These are phyloP conservation scores for Crataegus laevigata DNA, from an alignment of 306 rosid species.

Conservation along the genomic window DNA sequence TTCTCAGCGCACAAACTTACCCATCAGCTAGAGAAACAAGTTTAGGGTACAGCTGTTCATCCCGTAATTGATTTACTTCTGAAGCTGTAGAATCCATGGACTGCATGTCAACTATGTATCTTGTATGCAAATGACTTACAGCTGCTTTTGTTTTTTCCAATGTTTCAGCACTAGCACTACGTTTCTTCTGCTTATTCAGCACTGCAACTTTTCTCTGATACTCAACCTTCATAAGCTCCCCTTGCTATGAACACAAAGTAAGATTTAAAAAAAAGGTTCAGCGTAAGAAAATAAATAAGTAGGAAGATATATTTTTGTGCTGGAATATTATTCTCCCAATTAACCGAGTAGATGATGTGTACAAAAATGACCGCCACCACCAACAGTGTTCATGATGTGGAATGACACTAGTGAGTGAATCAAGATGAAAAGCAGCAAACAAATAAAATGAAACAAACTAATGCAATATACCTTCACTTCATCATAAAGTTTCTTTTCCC, in stretches of 20 bases:
- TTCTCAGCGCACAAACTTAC: slow-evolving; percentile 34
- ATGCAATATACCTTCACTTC: slow-evolving; percentile 60
- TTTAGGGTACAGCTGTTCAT: slow-evolving; percentile 69
- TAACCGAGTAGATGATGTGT: no score
- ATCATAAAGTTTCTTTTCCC: slow-evolving; percentile 92
- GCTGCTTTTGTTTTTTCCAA: slow-evolving; percentile 83
- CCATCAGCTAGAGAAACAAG: slow-evolving; percentile 60
- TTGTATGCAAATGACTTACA: slow-evolving; percentile 78
- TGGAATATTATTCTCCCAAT: no score
- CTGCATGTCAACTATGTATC: slow-evolving; percentile 90
- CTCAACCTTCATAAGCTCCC: slow-evolving; percentile 82
- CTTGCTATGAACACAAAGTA: slow-evolving; percentile 49
- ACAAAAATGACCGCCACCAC: neutral
- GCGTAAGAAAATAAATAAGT: neutral
- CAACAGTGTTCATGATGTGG: neutral
- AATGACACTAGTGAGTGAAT: neutral
- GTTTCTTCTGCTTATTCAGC: slow-evolving; percentile 74
- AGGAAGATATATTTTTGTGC: neutral
- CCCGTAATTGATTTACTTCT: slow-evolving; percentile 73
- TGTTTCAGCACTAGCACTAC: slow-evolving; percentile 54
- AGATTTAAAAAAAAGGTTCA: neutral
- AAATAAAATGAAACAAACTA: neutral
- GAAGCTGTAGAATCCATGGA: slow-evolving; percentile 84
- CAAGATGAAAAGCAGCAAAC: neutral
- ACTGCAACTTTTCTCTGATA: slow-evolving; percentile 70